Evolutionary conservation across 208 protist species (phyloP), one percentile per base, ranked within the genome.

Genomic region (Wallacemonas rigidus): DNA sequence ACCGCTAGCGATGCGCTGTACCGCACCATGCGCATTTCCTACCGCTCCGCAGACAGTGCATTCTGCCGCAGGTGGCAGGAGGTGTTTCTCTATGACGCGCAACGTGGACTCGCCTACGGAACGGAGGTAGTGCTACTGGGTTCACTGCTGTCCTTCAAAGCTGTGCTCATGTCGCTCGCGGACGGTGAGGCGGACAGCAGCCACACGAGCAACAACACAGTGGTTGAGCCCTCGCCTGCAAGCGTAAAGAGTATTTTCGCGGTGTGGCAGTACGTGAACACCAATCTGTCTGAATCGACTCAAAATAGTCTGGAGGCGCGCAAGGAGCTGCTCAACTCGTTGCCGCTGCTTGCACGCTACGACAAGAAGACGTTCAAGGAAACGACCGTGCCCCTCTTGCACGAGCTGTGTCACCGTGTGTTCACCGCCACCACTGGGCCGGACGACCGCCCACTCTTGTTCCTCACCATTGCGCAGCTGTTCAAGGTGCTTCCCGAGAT

Each of bases 331-430:
- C 73, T 95, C 5, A 74, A 84, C 54, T 72, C 80, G 15, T 69
- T 95, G 36, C 89, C 88, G 45, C 79, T 94, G 39, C 70, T 97
- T 8, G 90, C 92, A 35, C 72, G 76, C 63, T 95, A 95, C 80
- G 88, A 97, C 79, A 56, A 73, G 48, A 75, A 53, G 43, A 76
- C 61, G 14, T 97, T 95, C 69, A 88, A 80, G 56, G 78, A 84
- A 39, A 81, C 72, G 17, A 88, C 82, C 1, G 56, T 89, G 57
- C 61, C 76, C 43, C 79, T 77, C 38, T 67, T 94, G 73, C 69
- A 80, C 2, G 75, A 78, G 51, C 64, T 90, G 40, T 80, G 79
- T 38, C 74, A 80, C 36, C 67, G 60, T 3, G 78, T 81, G 9
- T 95, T 95, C 69, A 79, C 71, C 9, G 64, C 73, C 38, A 79